phyloP scores from a whole-genome alignment of 148 eudicot species.

The Hydrangea macrophylla region DNA sequence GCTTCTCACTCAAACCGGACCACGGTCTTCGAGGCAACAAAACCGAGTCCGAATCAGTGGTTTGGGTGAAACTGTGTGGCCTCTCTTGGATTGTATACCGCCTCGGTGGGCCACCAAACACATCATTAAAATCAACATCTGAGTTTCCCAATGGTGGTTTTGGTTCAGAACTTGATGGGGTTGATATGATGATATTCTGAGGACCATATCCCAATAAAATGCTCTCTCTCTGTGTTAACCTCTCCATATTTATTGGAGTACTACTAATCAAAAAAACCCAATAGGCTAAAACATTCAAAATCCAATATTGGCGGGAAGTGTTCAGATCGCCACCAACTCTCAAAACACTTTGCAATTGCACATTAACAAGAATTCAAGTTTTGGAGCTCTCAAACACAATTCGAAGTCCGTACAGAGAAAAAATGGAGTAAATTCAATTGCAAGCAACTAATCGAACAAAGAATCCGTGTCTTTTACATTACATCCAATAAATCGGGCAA shows the following conservation, averaged over 20 bases:
- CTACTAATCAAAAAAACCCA: not conserved
- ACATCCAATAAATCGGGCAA: no score
- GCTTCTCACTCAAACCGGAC: slow-evolving; percentile 43
- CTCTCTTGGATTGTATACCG: slow-evolving; percentile 49
- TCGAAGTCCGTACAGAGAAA: not conserved
- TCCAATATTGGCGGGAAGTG: no score
- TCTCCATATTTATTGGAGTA: slow-evolving; percentile 24
- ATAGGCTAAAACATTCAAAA: no score
- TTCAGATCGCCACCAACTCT: no score
- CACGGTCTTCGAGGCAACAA: slow-evolving; percentile 17
- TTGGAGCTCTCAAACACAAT: not conserved
- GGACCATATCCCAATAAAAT: slow-evolving; percentile 23
- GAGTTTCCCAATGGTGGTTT: slow-evolving; percentile 11
- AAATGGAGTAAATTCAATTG: not conserved
- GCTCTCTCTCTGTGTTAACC: slow-evolving; percentile 28
- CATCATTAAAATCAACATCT: slow-evolving; percentile 79
- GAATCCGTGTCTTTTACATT: no score
- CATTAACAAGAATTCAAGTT: not conserved
- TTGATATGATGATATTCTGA: slow-evolving; percentile 2
- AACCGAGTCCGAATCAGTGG: slow-evolving; percentile 9
- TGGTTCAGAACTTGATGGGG: slow-evolving; percentile 16
- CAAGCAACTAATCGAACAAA: no score
- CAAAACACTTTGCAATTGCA: no score
- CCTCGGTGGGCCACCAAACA: slow-evolving; percentile 93
- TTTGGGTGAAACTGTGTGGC: slow-evolving; percentile 27